Percentiles rank a stretch among this genome's conserved stretches.
Evolutionary conservation across 257 asterid genomes (phyloP).

Genomic region (Euphrasia confusa): DNA sequence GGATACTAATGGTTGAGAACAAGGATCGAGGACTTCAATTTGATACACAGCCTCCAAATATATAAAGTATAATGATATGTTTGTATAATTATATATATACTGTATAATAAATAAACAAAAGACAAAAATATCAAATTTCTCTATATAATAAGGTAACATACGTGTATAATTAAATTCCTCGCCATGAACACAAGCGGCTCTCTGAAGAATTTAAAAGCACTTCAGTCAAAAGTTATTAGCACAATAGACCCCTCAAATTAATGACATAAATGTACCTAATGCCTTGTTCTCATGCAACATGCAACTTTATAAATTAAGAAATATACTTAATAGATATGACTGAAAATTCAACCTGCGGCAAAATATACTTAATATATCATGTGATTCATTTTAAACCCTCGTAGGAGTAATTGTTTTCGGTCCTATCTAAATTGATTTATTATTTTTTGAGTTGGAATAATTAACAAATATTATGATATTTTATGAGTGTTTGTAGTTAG

Average conservation of each 20-base stretch:
- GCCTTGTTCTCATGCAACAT: background rate
- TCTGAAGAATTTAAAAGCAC: slow-evolving; percentile 36
- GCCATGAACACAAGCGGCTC: slow-evolving; percentile 96
- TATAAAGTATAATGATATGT: background rate
- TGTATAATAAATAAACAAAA: background rate
- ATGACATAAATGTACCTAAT: no score
- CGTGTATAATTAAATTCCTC: slow-evolving; percentile 92
- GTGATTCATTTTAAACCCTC: no score
- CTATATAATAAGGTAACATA: slow-evolving; percentile 20
- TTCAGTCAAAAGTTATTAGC: slow-evolving; percentile 9
- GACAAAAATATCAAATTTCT: slow-evolving; percentile 3
- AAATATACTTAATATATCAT: no score
- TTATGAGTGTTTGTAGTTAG: no score
- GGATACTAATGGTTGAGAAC: slow-evolving; percentile 50
- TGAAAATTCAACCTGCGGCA: slow-evolving; percentile 65
- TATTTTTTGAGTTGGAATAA: no score
- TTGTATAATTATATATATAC: background rate
- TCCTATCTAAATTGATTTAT: no score
- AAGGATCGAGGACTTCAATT: slow-evolving; percentile 56
- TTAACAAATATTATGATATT: no score
- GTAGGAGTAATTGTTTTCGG: no score
- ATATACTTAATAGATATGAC: background rate
- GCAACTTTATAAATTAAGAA: background rate
- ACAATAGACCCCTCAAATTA: no score
- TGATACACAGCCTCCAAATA: slow-evolving; percentile 69